Percentiles rank a stretch among this genome's conserved stretches.
Conservation (phyloP, 805 yeast genomes). For the Candida stauntonica region DNA sequence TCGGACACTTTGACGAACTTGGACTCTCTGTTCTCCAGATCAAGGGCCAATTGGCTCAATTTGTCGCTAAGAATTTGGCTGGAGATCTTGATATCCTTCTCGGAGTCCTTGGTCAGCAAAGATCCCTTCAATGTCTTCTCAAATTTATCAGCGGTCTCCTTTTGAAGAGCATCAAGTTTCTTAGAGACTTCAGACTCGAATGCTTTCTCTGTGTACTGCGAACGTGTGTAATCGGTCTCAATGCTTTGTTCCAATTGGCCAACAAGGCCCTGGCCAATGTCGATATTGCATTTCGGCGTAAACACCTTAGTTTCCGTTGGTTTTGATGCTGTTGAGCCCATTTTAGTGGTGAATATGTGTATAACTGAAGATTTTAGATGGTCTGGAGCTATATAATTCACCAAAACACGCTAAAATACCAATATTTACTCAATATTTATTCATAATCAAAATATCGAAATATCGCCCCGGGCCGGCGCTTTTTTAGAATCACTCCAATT, state of each 20-base stretch:
- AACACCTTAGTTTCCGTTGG: conserved; percentile 60
- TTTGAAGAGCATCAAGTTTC: conserved; percentile 51
- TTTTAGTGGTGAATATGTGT: conserved; percentile 23
- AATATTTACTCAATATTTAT: too few relatives aligned
- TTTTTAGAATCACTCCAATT: neutral
- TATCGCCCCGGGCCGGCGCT: neutral
- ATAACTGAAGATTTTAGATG: neutral
- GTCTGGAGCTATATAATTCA: too few relatives aligned
- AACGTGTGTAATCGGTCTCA: conserved; percentile 68
- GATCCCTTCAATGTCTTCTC: conserved; percentile 44
- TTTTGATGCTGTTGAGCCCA: conserved; percentile 61
- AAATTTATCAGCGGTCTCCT: conserved; percentile 46
- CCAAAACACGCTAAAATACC: too few relatives aligned
- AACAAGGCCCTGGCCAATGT: conserved; percentile 59
- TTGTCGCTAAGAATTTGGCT: conserved; percentile 37
- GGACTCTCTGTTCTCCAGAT: conserved; percentile 34
- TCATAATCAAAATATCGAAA: too few relatives aligned
- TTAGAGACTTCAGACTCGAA: conserved; percentile 61
- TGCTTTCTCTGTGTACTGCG: conserved; percentile 61
- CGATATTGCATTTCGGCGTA: conserved; percentile 63
- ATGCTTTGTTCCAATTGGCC: conserved; percentile 56
- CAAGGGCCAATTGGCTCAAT: conserved; percentile 34
- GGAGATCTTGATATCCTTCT: conserved; percentile 29
- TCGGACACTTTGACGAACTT: conserved; percentile 33
- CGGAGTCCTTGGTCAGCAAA: conserved; percentile 32